Evolutionary conservation across 192 early-diverging fungal species (phyloP), one percentile per base, ranked within the genome.

Genomic region (Neocallimastix lanati): DNA sequence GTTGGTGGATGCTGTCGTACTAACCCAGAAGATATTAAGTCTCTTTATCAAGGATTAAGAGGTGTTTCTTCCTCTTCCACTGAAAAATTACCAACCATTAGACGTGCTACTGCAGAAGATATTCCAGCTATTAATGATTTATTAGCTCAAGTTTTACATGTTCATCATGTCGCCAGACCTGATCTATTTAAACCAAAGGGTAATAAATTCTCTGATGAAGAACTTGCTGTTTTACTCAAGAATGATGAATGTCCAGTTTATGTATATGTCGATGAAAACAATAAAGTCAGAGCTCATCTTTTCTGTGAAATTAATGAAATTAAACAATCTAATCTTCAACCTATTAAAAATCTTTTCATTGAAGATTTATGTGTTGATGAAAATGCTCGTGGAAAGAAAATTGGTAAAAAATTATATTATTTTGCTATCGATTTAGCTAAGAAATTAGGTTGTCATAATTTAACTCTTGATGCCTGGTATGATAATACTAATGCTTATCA

Each of bases 1-100:
- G 82, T 90, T 29, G 91, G 91, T 13, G 91, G 90, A 7, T 91
- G 91, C 80, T 92, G 91, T 80, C 83, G 85, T 58, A 88, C 88
- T n/a, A 84, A 83, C 6, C 88, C 87, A 9, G 77, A 83, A 25
- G 84, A 91, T 82, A 91, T 88, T 28, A 30, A 50, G 21, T 16
- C 21, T 21, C 40, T 50, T 50, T 16, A 15, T 4, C 14, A 50
- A 50, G 40, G 15, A 50, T 21, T 50, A 50, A 21, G 15, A 21
- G 1, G 15, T 50, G n/a, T n/a, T n/a, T n/a, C n/a, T n/a, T n/a
- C n/a, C 4, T 15, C 4, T 2, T 21, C 13, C 21, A 21, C 16
- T 21, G 1, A 2, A 50, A 21, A 1, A 50, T 21, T 21, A 50
- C 15, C 40, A 50, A 21, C 16, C 3, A 50, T 50, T 50, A 50